Percentiles rank a stretch among this genome's conserved stretches.
Conservation (phyloP, 192 early-diverging fungal species). For the Umbelopsis isabellina region DNA sequence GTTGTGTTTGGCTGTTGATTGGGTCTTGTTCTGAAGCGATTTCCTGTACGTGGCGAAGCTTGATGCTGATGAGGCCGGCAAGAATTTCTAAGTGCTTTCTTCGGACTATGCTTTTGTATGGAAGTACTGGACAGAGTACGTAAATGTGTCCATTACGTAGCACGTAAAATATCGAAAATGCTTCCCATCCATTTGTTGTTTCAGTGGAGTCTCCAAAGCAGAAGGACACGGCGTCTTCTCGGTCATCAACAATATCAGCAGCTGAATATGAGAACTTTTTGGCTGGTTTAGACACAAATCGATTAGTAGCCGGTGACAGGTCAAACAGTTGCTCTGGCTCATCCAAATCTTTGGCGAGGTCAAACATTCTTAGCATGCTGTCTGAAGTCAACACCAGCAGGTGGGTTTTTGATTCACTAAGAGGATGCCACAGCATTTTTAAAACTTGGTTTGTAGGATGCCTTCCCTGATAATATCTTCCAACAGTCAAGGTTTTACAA, state of each 20-base stretch:
- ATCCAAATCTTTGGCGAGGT: slow-evolving; percentile 62
- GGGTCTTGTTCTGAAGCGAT: neutral
- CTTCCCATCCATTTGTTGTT: slow-evolving; percentile 56
- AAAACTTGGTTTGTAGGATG: slow-evolving; percentile 48
- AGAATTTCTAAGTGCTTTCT: slow-evolving; percentile 9
- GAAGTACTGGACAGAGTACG: slow-evolving; percentile 78
- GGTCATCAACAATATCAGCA: slow-evolving; percentile 28
- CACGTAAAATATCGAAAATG: slow-evolving; percentile 70
- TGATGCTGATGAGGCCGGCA: slow-evolving; percentile 1
- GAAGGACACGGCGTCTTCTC: slow-evolving; percentile 45
- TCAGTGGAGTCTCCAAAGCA: slow-evolving; percentile 42
- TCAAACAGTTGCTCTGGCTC: slow-evolving; percentile 70
- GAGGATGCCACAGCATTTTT: slow-evolving; percentile 81
- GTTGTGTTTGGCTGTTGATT: neutral
- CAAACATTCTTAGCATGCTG: slow-evolving; percentile 71
- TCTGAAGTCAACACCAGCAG: slow-evolving; percentile 70
- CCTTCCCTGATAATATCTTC: slow-evolving; percentile 22
- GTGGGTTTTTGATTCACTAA: slow-evolving; percentile 70
- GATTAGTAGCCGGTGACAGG: slow-evolving; percentile 35
- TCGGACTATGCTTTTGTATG: slow-evolving; percentile 46
- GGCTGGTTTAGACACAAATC: neutral
- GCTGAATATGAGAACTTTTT: slow-evolving; percentile 42
- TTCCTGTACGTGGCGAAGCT: slow-evolving; percentile 6
- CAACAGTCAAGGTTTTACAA: slow-evolving; percentile 36
- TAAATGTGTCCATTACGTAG: slow-evolving; percentile 74